Evolutionary conservation across 2,329 filamentous ascomycete genomes (phyloP), one percentile per base, ranked within the genome.

Genomic region (Exophiala lecanii-corni): DNA sequence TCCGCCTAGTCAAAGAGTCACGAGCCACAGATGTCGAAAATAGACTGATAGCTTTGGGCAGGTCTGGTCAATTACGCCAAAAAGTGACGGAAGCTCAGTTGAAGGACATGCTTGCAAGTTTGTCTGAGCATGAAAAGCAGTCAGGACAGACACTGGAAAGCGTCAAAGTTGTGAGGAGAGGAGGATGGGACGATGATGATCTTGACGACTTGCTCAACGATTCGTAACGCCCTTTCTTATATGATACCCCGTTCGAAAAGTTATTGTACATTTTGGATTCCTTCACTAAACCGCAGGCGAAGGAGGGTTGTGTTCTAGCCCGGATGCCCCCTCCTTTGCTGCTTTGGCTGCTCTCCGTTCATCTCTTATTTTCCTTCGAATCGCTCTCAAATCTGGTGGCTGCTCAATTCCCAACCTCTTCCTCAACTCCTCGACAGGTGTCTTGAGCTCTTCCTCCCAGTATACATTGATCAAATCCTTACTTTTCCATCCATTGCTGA

Each of bases 51-150:
- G 89, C 84, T 81, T 78, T 98, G 45, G 91, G 92, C 45, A 81
- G 89, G 59, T 79, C 82, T 17, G 89, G 91, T 17, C 92, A 97
- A 72, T 73, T 98, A 57, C 75, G 87, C 41, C 71, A 79, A 50
- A 94, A 95, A 64, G 88, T 98, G 35, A 91, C 85, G 1, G 92
- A 98, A 68, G 81, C 83, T 36, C 89, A 97, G 71, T 74, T 98
- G 59, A 96, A 97, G 73, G 88, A 94, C 55, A 74, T 98, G 44
- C 69, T 98, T 52, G 85, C 81, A 9, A 53, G 49, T 32, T 42
- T 57, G 16, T 55, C 51, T 6, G 55, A 57, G 35, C 55, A 57
- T 30, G 53, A 51, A 87, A 88, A 70, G 55, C 66, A 70, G 43
- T 65, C 70, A 43, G 54, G 51, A 6, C 78, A 87, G 65, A 73